These are phyloP conservation scores for Trichosporon sp. DNA, from an alignment of 1,284 basidiomycete species.

Conservation along the genomic window DNA sequence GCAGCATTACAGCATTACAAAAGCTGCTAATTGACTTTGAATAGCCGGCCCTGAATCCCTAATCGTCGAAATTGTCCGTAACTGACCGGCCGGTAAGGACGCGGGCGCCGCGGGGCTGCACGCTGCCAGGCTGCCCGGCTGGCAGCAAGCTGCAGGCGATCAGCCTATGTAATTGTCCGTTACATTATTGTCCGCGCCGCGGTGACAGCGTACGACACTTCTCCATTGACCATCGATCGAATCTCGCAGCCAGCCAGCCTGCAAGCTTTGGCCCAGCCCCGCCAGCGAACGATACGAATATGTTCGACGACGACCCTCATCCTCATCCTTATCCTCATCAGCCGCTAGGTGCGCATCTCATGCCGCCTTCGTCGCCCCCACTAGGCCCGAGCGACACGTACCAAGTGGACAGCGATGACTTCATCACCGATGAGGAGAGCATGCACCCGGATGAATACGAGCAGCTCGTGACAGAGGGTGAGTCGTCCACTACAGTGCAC, in stretches of 20 bases:
- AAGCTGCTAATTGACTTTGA: background rate
- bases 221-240: background rate
- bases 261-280: too few species aligned
- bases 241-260: too few species aligned
- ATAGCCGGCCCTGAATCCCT: too few species aligned
- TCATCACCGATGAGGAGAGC: conserved; percentile 28
- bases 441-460: conserved; percentile 38
- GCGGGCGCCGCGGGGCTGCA: background rate
- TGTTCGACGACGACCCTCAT: too few species aligned
- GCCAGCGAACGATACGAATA: too few species aligned
- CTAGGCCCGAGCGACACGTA: conserved; percentile 28
- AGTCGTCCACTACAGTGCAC: conserved; percentile 6
- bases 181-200: background rate
- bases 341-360: background rate
- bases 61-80: background rate
- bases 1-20: too few species aligned
- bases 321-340: background rate
- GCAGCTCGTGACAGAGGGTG: conserved; percentile 52
- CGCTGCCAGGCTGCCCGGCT: too few species aligned
- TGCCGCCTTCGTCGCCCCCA: background rate
- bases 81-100: background rate
- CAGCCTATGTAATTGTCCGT: conserved; percentile 1
- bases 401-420: conserved; percentile 41
- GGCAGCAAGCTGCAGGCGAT: too few species aligned
- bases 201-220: background rate